Percentiles rank a stretch among this genome's conserved stretches.
Evolutionary conservation across 1,139 yeast species (phyloP).

Genomic region (Saccharomyces pastorianus): DNA sequence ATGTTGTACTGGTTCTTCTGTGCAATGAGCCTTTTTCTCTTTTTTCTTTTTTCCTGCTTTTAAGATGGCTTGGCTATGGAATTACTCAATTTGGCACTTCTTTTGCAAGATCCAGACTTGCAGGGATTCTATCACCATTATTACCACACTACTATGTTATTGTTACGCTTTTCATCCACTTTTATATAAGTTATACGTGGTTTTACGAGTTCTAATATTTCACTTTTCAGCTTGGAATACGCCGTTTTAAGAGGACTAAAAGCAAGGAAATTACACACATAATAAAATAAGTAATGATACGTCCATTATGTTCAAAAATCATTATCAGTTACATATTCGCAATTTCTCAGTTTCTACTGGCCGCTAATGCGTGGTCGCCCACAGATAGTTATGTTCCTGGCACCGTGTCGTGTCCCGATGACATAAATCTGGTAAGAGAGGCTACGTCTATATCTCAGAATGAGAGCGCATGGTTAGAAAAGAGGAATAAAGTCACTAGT

Average conservation of each 20-base stretch:
- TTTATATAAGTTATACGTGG: conserved; percentile 1
- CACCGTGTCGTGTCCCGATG: conserved; percentile 27
- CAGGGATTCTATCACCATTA: neutral
- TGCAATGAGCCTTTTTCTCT: neutral
- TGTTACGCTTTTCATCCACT: conserved; percentile 1
- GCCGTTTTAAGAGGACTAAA: neutral
- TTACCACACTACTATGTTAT: conserved; percentile 1
- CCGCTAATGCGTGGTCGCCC: conserved; percentile 44
- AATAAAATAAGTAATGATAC: neutral
- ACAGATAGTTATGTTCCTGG: conserved; percentile 59
- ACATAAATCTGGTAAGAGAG: conserved; percentile 33
- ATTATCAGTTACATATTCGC: neutral
- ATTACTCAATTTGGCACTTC: neutral
- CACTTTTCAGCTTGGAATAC: neutral
- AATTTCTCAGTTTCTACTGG: neutral
- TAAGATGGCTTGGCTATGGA: neutral
- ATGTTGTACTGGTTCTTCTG: neutral
- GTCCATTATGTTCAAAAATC: neutral
- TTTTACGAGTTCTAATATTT: conserved; percentile 4
- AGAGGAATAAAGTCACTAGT: conserved; percentile 47
- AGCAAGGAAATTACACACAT: neutral
- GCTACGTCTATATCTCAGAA: conserved; percentile 29
- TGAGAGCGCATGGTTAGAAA: conserved; percentile 32
- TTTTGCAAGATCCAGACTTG: neutral
- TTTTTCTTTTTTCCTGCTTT: neutral